Base-by-base conservation (phyloP, 768 basidiomycete genomes). In the Pleurotus tuoliensis region DNA sequence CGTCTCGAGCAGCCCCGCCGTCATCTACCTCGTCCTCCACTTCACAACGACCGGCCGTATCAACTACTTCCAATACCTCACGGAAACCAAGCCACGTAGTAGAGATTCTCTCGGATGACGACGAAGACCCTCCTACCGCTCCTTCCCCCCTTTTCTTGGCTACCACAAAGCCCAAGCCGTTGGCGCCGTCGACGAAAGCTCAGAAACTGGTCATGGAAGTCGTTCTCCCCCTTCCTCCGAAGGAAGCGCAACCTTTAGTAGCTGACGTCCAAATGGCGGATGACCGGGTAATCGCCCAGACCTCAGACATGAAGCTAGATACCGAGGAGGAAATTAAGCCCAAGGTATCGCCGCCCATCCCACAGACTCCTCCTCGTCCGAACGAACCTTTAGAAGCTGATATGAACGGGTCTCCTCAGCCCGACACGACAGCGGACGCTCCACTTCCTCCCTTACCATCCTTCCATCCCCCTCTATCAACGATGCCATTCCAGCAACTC, bases 401-500 rank as follows among this genome's bases (percentile, higher is more conserved):
- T 44, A 13, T 44, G 20, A 44, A 44, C 41, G n/a, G n/a, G 11
- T 44, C 41, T 44, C 41, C 30, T 6, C 20, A 48, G 15, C 47
- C n/a, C 7, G 47, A 34, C 18, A 15, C 46, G 12, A 47, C 47
- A 44, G 46, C 60, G 22, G 55, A 64, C n/a, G 39, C 50, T n/a
- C 56, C 60, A 20, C 8, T 53, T 9, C 44, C 59, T 5, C 65
- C 60, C 15, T 45, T 18, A 27, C 62, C 54, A 15, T 57, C 61
- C 50, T 40, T 67, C 65, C 51, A 62, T 76, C 78, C 79, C 4
- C 67, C 76, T 9, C 68, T 82, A 30, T 76, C 79, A 0, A 74
- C 73, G 57, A 70, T 77, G 3, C 79, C 79, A 1, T 79, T 79
- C 56, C 68, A 69, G n/a, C 71, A 74, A 5, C 48, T 78, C 25